Conservation (phyloP, 768 basidiomycete species). For the Auricularia sp. region DNA sequence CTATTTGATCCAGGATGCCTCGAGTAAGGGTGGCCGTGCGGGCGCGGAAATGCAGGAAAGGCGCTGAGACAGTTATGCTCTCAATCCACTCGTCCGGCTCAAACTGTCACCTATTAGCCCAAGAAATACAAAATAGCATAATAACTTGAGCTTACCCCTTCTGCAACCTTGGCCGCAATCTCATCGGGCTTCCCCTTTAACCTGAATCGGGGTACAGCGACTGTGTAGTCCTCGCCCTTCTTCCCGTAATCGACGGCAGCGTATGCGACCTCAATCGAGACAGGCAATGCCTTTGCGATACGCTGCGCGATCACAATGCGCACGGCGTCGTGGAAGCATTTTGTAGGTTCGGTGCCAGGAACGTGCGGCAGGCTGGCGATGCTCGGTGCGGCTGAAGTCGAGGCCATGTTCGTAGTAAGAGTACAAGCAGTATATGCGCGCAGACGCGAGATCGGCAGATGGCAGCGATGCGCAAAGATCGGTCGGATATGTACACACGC, state of each 20-base stretch:
- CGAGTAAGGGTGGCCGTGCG: constrained; percentile 54
- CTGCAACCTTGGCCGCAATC: constrained; percentile 62
- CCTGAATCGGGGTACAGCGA: constrained; percentile 86
- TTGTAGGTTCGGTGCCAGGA: constrained; percentile 48
- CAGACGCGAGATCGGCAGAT: too few relatives aligned
- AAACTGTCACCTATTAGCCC: constrained; percentile 42
- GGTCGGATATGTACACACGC: neutral
- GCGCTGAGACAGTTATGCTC: constrained; percentile 56
- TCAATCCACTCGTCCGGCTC: constrained; percentile 71
- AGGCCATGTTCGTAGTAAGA: neutral
- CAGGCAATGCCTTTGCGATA: constrained; percentile 53
- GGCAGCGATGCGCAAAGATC: too few relatives aligned
- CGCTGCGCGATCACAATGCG: constrained; percentile 69
- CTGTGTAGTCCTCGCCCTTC: constrained; percentile 87
- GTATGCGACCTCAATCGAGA: constrained; percentile 72
- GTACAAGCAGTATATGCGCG: too few relatives aligned
- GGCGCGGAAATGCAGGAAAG: constrained; percentile 76
- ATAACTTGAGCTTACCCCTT: constrained; percentile 43
- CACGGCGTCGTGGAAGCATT: constrained; percentile 65
- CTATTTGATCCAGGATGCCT: constrained; percentile 61
- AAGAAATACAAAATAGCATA: constrained; percentile 2
- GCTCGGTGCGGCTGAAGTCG: neutral
- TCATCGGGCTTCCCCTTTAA: constrained; percentile 76
- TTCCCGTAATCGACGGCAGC: constrained; percentile 81
- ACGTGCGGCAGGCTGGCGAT: constrained; percentile 25